Evolutionary conservation across 345 rosid genomes (phyloP).

Genomic region (Populus euphratica): DNA sequence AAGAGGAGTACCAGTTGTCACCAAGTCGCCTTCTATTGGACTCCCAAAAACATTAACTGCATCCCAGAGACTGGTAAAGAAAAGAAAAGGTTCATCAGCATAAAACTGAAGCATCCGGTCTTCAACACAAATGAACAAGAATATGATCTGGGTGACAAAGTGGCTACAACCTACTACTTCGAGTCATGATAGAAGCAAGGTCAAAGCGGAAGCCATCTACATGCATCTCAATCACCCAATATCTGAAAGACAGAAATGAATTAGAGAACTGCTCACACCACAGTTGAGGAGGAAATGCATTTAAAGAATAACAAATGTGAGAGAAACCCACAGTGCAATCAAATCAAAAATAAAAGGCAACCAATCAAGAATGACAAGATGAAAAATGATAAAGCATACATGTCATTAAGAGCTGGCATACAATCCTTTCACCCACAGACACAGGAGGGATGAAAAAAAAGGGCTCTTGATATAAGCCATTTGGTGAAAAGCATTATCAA

Average conservation of each 20-base stretch:
- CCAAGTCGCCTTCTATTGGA: constrained; percentile 57
- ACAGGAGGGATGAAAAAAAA: not conserved
- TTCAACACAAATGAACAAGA: not conserved
- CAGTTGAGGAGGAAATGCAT: not conserved
- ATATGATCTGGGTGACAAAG: constrained; percentile 2
- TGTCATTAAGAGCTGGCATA: not conserved
- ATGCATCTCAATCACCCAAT: constrained; percentile 98
- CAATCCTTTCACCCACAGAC: not conserved
- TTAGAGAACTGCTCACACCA: not conserved
- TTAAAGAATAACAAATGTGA: not conserved
- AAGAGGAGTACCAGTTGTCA: constrained; percentile 79
- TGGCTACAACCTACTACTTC: constrained; percentile 70
- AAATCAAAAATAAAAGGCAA: constrained; percentile 2
- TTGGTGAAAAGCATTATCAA: not conserved
- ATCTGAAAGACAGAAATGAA: constrained; percentile 47
- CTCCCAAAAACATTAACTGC: constrained; percentile 76
- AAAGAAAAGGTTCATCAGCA: constrained; percentile 8
- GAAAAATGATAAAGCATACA: not conserved
- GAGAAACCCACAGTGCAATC: not conserved
- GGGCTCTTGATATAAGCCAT: not conserved
- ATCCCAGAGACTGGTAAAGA: constrained; percentile 73
- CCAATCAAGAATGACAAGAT: not conserved
- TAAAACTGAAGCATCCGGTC: not conserved
- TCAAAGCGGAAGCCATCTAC: constrained; percentile 99
- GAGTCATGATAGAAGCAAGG: constrained; percentile 94